Percentiles rank a stretch among this genome's conserved stretches.
These are phyloP conservation scores for Sclerotinia minor DNA, from an alignment of 2,329 filamentous ascomycete genomes.

Conservation along the genomic window DNA sequence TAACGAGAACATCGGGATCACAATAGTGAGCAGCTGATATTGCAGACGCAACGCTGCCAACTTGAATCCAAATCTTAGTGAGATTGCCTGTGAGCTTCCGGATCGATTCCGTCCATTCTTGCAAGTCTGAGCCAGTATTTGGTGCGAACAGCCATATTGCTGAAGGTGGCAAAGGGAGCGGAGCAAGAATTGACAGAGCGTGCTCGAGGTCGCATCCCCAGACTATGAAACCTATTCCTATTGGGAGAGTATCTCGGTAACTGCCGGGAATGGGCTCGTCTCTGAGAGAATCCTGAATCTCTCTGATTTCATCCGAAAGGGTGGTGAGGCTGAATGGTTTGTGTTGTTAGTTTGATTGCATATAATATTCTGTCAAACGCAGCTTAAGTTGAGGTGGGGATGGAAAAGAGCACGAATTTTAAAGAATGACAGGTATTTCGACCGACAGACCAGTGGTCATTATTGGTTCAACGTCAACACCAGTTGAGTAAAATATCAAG, in stretches of 20 bases:
- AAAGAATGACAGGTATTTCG: constrained; percentile 27
- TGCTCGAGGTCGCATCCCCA: constrained; percentile 47
- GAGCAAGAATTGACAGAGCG: constrained; percentile 40
- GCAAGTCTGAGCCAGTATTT: constrained; percentile 32
- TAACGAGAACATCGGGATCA: constrained; percentile 42
- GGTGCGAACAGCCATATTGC: constrained; percentile 54
- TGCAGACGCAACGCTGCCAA: constrained; percentile 40
- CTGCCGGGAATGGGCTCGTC: constrained; percentile 26
- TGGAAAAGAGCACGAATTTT: constrained; percentile 36
- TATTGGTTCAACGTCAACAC: neutral
- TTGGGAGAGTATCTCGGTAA: constrained; percentile 42
- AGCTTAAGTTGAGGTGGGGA: neutral
- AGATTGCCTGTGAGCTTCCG: constrained; percentile 31
- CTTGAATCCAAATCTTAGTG: constrained; percentile 43
- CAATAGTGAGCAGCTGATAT: constrained; percentile 33
- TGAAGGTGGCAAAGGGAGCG: constrained; percentile 36
- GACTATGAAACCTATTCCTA: constrained; percentile 51
- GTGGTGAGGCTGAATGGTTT: constrained; percentile 10
- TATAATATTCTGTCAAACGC: neutral
- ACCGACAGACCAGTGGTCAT: neutral
- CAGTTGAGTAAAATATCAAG: neutral
- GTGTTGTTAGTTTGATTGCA: neutral
- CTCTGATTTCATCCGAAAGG: constrained; percentile 16
- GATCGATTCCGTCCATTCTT: constrained; percentile 39
- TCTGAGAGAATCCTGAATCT: constrained; percentile 22